These are phyloP conservation scores for Phialophora chinensis DNA, from an alignment of 2,329 filamentous ascomycete species.

Conservation along the genomic window DNA sequence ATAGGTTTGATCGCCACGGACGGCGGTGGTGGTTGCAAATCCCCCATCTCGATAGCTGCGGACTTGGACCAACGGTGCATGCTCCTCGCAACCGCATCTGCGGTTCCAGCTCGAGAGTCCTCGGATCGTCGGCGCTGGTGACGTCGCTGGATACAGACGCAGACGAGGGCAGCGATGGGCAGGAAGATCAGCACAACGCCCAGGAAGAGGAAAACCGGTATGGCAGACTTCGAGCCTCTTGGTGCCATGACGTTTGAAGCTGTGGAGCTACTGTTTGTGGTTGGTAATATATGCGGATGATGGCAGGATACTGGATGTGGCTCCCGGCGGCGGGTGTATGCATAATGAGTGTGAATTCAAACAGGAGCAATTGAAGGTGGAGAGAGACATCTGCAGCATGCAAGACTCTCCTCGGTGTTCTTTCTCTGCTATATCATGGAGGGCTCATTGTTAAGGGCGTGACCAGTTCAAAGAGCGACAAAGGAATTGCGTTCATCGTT, in stretches of 20 bases:
- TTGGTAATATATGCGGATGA: neutral
- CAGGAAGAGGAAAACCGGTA: conserved; percentile 29
- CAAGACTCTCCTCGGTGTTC: neutral
- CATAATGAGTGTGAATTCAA: neutral
- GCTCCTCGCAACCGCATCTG: neutral
- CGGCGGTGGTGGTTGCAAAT: conserved; percentile 11
- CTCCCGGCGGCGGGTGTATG: neutral
- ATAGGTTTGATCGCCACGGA: conserved; percentile 2
- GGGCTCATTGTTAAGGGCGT: neutral
- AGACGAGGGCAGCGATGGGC: conserved; percentile 16
- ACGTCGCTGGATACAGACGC: conserved; percentile 9
- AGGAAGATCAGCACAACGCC: conserved; percentile 24
- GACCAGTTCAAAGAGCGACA: neutral
- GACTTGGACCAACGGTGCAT: conserved; percentile 5
- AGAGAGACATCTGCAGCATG: neutral
- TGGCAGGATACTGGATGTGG: conserved; percentile 7
- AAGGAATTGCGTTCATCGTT: neutral
- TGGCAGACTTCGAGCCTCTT: conserved; percentile 11
- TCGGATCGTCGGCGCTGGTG: neutral
- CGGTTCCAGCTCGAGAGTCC: neutral
- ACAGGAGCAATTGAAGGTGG: neutral
- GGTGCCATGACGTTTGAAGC: conserved; percentile 3
- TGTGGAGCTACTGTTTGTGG: neutral
- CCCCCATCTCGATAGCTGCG: conserved; percentile 16
- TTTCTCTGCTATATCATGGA: neutral